phyloP scores from a whole-genome alignment of 2,329 filamentous ascomycete genomes.

The Xylaria sp. region DNA sequence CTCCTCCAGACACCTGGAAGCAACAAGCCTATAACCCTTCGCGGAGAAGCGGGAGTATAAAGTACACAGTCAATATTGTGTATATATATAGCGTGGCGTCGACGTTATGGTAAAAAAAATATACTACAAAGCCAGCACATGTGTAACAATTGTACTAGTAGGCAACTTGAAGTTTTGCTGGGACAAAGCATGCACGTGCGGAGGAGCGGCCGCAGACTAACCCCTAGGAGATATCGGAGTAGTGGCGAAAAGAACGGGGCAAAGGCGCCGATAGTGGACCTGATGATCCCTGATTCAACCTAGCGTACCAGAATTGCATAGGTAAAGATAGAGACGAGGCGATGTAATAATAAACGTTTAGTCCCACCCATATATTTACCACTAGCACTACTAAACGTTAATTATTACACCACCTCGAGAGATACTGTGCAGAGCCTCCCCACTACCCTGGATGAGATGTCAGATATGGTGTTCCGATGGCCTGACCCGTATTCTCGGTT shows the following conservation, averaged over 20 bases:
- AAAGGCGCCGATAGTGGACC: slow-evolving; percentile 19
- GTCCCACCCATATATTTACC: no score
- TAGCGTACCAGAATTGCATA: not conserved
- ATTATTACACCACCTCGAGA: no score
- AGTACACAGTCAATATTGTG: no score
- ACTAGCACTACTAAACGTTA: no score
- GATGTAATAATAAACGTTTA: no score
- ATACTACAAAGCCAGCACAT: not conserved
- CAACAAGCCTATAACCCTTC: no score
- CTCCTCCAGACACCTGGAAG: no score
- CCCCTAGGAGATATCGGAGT: no score
- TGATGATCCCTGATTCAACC: slow-evolving; percentile 8
- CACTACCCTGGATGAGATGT: slow-evolving; percentile 13
- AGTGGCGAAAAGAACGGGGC: slow-evolving; percentile 2
- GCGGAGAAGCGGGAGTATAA: no score
- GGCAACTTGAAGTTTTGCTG: not conserved
- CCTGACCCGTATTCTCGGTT: slow-evolving; percentile 24
- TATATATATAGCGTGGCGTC: not conserved
- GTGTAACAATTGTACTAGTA: not conserved
- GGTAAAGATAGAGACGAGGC: not conserved
- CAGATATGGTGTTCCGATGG: slow-evolving; percentile 8
- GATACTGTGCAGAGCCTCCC: slow-evolving; percentile 29
- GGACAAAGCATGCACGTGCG: slow-evolving; percentile 29
- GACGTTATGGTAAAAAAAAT: not conserved
- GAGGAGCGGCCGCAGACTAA: slow-evolving; percentile 28